Evolutionary conservation across 2,329 filamentous ascomycete species (phyloP), one percentile per base, ranked within the genome.

Genomic region (Fusarium compactum): DNA sequence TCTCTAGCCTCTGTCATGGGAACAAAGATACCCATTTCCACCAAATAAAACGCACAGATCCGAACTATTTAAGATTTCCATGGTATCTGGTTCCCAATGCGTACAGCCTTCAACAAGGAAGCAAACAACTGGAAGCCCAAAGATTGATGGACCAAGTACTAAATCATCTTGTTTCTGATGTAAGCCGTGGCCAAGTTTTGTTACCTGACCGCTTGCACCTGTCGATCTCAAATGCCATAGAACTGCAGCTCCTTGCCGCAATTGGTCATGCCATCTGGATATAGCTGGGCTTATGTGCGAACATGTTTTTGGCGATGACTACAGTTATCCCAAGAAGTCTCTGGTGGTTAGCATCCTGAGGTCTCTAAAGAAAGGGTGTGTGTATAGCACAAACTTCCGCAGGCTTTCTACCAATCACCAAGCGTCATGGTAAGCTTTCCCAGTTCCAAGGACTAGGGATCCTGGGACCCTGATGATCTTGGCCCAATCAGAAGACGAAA

Each of bases 401-500:
- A 27, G 16, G 30, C 24, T 29, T n/a, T 40, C 53, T 62, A 46
- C 67, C 67, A 70, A 70, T 70, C 62, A 70, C 25, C 34, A 34
- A 22, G 8, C 27, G 22, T 18, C 12, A 41, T 29, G 40, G 57
- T 46, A 63, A 27, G 30, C 44, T 40, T 27, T 57, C 53, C 67
- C 67, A 70, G 54, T 45, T 60, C 62, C 63, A 50, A 63, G 53
- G 59, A 70, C 62, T 58, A 70, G 65, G 67, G 66, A 57, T 67
- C 69, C 67, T 25, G 54, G 45, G 50, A 52, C 58, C 48, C 59
- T 62, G 59, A 52, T 25, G 27, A 44, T n/a, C 41, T 9, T 15
- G 16, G 25, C 8, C 69, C 69, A 72, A 67, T 70, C 41, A 72
- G 25, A 59, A 34, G 7, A 16, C 41, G 30, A 18, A 14, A 8